Evolutionary conservation across 2,329 filamentous ascomycete species (phyloP).

Genomic region (Fusarium oligoseptatum): DNA sequence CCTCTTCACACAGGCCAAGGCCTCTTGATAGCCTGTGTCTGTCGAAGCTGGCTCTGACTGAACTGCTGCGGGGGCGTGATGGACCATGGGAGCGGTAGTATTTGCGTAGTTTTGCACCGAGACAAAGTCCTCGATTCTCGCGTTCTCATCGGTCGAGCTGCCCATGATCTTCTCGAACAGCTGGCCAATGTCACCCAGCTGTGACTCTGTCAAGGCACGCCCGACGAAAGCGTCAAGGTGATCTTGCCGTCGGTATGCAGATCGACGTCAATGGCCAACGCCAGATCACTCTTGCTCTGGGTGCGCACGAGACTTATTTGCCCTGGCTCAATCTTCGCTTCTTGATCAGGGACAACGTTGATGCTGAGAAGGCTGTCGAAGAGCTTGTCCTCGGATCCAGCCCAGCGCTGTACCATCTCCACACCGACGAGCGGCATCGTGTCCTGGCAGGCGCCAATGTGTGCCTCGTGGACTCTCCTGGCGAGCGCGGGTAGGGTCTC

Average conservation of each 20-base stretch:
- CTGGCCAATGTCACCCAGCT: neutral
- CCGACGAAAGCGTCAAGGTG: slow-evolving; percentile 7
- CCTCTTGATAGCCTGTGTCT: neutral
- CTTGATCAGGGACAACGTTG: neutral
- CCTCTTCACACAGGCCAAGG: neutral
- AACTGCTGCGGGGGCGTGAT: neutral
- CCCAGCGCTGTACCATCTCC: slow-evolving; percentile 21
- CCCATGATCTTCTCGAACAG: slow-evolving; percentile 14
- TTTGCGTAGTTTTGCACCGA: neutral
- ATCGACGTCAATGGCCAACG: slow-evolving; percentile 22
- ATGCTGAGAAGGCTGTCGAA: slow-evolving; percentile 29
- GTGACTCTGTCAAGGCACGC: neutral
- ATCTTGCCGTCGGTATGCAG: slow-evolving; percentile 19
- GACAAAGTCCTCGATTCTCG: neutral
- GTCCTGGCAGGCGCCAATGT: neutral
- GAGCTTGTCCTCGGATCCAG: slow-evolving; percentile 14
- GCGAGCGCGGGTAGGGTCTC: slow-evolving; percentile 7
- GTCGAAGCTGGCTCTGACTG: neutral
- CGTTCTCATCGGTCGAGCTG: neutral
- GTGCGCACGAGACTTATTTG: slow-evolving; percentile 4
- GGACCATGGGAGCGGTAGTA: too few species aligned
- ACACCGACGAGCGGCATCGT: slow-evolving; percentile 21
- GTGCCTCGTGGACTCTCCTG: slow-evolving; percentile 7
- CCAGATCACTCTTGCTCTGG: slow-evolving; percentile 22
- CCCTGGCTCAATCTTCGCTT: neutral